Conservation (phyloP, 2,329 filamentous ascomycete genomes). For the Calonectria pteridis region DNA sequence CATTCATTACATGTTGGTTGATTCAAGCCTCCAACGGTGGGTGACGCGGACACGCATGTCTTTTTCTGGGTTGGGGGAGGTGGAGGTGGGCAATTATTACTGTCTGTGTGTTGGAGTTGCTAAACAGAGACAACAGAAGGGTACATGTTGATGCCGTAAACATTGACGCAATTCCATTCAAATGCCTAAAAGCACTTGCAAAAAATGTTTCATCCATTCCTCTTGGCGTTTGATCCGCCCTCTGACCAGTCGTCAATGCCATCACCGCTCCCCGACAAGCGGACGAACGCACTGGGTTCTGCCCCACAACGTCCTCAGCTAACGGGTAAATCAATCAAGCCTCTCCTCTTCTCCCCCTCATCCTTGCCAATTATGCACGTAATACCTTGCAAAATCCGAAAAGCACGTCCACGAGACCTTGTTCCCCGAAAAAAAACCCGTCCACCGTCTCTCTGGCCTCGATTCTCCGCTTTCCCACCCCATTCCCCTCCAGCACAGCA, state of each 20-base stretch:
- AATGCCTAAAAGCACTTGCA: background rate
- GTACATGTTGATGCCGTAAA: no score
- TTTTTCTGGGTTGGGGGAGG: background rate
- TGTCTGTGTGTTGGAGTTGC: background rate
- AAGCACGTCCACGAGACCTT: background rate
- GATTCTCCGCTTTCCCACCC: background rate
- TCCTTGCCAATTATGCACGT: background rate
- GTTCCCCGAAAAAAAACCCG: conserved; percentile 11
- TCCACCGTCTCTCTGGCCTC: background rate
- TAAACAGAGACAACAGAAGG: background rate
- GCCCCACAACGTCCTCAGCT: conserved; percentile 1
- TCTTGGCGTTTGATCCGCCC: background rate
- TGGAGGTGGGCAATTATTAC: background rate
- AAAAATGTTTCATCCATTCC: background rate
- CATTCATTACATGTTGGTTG: background rate
- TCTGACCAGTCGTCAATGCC: no score
- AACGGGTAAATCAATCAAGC: conserved; percentile 11
- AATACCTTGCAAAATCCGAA: background rate
- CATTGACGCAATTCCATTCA: background rate
- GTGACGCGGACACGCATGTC: background rate
- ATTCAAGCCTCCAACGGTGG: background rate
- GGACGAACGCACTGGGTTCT: background rate
- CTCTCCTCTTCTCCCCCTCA: conserved; percentile 6
- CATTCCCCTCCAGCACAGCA: background rate
- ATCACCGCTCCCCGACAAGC: background rate